Percentiles rank a stretch among this genome's conserved stretches.
Conservation (phyloP, 106 monocot species). For the Ottelia alismoides region DNA sequence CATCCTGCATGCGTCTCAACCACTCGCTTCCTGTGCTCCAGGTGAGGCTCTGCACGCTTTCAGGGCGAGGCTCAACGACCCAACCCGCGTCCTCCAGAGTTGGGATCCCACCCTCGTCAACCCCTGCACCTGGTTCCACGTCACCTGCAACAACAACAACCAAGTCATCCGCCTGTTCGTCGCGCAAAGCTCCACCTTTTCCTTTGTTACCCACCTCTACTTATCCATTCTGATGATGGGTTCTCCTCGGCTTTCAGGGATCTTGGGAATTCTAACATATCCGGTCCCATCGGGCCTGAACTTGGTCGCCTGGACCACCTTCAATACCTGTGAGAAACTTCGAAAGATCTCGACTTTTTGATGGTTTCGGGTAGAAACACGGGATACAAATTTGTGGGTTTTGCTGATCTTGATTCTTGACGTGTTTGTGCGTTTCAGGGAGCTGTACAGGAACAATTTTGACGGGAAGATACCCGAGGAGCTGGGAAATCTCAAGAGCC, state of each 20-base stretch:
- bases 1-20: background rate
- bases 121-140: constrained; percentile 97
- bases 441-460: constrained; percentile 89
- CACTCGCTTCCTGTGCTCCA: constrained; percentile 6
- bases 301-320: constrained; percentile 77
- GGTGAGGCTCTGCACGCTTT: constrained; percentile 76
- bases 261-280: constrained; percentile 88
- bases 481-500: constrained; percentile 66
- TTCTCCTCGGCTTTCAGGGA: constrained; percentile 43
- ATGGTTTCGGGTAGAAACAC: too few relatives aligned
- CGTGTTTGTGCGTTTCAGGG: too few relatives aligned
- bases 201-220: background rate
- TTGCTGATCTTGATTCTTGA: too few relatives aligned
- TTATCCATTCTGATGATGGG: background rate
- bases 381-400: too few relatives aligned
- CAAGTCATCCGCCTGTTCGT: constrained; percentile 79
- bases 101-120: constrained; percentile 97
- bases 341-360: too few relatives aligned
- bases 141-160: constrained; percentile 70
- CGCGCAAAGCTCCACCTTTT: background rate
- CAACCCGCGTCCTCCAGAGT: constrained; percentile 81
- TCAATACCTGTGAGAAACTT: constrained; percentile 54
- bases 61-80: constrained; percentile 52
- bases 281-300: constrained; percentile 72
- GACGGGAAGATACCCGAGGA: constrained; percentile 74